Percentiles rank a stretch among this genome's conserved stretches.
Evolutionary conservation across 257 asterid species (phyloP).

Genomic region (Nicotiana benthamiana): DNA sequence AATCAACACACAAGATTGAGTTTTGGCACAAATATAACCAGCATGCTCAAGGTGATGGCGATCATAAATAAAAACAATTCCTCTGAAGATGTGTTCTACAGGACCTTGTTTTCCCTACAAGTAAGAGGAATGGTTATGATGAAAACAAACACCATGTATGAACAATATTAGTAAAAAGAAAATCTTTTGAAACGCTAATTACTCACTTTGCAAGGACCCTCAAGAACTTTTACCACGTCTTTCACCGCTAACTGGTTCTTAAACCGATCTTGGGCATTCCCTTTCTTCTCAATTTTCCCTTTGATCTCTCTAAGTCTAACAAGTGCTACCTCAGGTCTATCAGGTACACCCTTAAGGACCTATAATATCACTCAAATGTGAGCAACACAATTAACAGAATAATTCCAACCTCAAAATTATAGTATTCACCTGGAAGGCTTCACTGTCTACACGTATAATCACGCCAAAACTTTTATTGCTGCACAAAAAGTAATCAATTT

Average conservation of each 20-base stretch:
- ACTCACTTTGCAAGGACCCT: slow-evolving; percentile 85
- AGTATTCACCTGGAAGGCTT: slow-evolving; percentile 77
- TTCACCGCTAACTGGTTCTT: slow-evolving; percentile 70
- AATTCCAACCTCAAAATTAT: background rate
- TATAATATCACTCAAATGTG: slow-evolving; percentile 25
- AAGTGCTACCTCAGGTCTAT: slow-evolving; percentile 91
- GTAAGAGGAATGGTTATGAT: background rate
- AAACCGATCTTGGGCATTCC: slow-evolving; percentile 57
- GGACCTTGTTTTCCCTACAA: slow-evolving; percentile 90
- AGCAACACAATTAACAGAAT: slow-evolving; percentile 10
- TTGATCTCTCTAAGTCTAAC: slow-evolving; percentile 88
- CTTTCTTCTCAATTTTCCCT: slow-evolving; percentile 68
- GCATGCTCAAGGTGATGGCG: slow-evolving; percentile 98
- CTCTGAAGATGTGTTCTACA: slow-evolving; percentile 76
- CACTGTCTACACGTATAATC: slow-evolving; percentile 91
- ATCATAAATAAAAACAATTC: slow-evolving; percentile 72
- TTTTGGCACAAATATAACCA: slow-evolving; percentile 87
- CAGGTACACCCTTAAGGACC: slow-evolving; percentile 95
- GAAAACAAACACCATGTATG: slow-evolving; percentile 9
- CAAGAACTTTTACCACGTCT: slow-evolving; percentile 82
- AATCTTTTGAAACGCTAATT: background rate
- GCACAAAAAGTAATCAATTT: slow-evolving; percentile 18
- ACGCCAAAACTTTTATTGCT: slow-evolving; percentile 93
- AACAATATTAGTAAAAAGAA: background rate
- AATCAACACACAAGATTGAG: slow-evolving; percentile 78